Conservation (phyloP, 495 filamentous ascomycete genomes). For the Viridothelium virens region DNA sequence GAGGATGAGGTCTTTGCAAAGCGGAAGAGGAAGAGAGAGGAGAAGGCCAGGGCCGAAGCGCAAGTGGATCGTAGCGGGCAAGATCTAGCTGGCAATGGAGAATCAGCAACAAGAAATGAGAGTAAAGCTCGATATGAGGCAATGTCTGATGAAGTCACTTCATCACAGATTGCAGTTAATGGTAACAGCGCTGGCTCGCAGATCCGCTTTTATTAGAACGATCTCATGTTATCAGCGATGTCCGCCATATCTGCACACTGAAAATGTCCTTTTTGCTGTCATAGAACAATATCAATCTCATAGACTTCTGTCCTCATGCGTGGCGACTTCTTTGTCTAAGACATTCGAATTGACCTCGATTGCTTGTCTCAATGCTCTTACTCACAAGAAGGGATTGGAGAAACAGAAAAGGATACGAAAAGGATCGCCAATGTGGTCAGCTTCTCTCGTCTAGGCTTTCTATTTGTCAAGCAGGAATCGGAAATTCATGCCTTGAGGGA, state of each 20-base stretch:
- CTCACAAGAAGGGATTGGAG: no score
- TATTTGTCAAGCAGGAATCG: no score
- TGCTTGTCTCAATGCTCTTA: no score
- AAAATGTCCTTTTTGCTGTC: not conserved
- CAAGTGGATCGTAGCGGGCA: not conserved
- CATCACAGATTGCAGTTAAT: not conserved
- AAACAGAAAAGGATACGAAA: no score
- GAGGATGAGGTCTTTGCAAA: constrained; percentile 61
- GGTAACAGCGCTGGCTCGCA: not conserved
- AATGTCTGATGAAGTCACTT: not conserved
- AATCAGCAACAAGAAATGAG: not conserved
- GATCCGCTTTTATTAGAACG: not conserved
- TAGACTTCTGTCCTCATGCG: no score
- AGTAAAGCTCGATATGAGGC: not conserved
- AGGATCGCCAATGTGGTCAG: no score
- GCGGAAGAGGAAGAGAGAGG: constrained; percentile 31
- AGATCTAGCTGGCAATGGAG: not conserved
- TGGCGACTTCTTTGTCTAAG: no score
- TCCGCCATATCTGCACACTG: not conserved
- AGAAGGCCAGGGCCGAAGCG: constrained; percentile 10
- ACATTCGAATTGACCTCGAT: no score
- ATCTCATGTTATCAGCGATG: not conserved
- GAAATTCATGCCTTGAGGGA: no score
- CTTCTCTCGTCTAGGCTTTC: no score
- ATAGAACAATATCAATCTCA: no score